A percentile compares a stretch with the other conserved stretches of the same genome.
phyloP scores from a whole-genome alignment of 352 stramenopile genomes.

The Thalassiosira sp. region DNA sequence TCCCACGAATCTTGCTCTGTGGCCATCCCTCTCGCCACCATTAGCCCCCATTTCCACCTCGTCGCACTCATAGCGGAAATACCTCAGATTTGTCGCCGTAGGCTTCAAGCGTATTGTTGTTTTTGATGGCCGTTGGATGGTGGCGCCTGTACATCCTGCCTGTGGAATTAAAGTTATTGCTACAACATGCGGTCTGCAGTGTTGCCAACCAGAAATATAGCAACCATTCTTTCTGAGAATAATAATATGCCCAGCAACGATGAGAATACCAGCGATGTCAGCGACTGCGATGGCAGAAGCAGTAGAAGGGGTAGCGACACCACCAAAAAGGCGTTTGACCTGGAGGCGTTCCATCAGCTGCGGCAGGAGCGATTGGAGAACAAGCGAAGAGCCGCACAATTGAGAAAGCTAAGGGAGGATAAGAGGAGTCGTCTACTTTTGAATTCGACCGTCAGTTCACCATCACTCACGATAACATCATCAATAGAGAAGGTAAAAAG shows the following conservation, averaged over 20 bases:
- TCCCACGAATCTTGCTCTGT: no score
- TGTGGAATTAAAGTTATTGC: no score
- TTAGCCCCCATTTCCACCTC: no score
- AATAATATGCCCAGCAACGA: not conserved
- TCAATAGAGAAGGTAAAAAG: not conserved
- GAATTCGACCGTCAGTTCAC: conserved; percentile 1
- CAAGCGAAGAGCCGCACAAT: conserved; percentile 18
- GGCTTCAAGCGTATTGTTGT: no score
- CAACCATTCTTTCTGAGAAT: no score
- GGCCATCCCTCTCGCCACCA: no score
- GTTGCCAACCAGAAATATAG: no score
- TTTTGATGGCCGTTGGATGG: no score
- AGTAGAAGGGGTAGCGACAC: conserved; percentile 3
- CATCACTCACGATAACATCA: conserved; percentile 1
- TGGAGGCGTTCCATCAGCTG: conserved; percentile 24
- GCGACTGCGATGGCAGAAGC: not conserved
- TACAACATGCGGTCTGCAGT: no score
- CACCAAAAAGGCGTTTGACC: not conserved
- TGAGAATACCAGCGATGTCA: conserved; percentile 1
- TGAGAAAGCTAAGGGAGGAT: not conserved
- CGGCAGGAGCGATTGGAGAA: conserved; percentile 14
- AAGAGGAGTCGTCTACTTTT: not conserved
- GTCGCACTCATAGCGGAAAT: no score
- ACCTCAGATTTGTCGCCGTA: no score
- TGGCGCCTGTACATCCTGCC: no score